Conservation (phyloP, 306 rosid species). For the Trifolium repens region DNA sequence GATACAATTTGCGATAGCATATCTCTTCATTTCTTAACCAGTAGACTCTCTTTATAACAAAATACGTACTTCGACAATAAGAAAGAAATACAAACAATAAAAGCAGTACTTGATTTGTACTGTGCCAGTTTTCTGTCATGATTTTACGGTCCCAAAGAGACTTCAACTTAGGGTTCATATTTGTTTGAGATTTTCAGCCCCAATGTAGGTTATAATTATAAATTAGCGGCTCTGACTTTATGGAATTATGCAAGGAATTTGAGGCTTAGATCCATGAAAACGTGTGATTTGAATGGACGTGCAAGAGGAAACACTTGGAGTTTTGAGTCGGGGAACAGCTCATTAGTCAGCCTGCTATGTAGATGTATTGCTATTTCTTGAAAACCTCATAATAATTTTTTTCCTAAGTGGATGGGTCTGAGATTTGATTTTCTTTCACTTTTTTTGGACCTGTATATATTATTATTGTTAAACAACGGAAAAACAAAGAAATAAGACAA, state of each 20-base stretch:
- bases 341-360: slow-evolving; percentile 6
- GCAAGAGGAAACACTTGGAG: neutral
- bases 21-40: neutral
- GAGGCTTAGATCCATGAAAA: neutral
- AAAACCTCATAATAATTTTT: slow-evolving; percentile 5
- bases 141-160: slow-evolving; percentile 1
- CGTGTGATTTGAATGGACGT: neutral
- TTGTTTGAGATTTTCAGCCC: slow-evolving; percentile 4
- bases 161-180: slow-evolving; percentile 18
- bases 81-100: slow-evolving; percentile 5
- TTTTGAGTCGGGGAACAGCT: slow-evolving; percentile 9
- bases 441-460: neutral
- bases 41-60: slow-evolving; percentile 17
- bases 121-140: slow-evolving; percentile 1
- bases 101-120: slow-evolving; percentile 12
- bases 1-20: neutral
- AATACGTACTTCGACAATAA: neutral
- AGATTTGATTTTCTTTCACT: neutral
- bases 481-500: slow-evolving; percentile 7
- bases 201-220: neutral
- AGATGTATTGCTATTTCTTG: slow-evolving; percentile 20
- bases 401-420: neutral
- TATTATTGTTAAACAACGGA: neutral
- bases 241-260: neutral
- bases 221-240: neutral